phyloP scores from a whole-genome alignment of 805 yeast species.

The Grigorovia yakushimaensis region DNA sequence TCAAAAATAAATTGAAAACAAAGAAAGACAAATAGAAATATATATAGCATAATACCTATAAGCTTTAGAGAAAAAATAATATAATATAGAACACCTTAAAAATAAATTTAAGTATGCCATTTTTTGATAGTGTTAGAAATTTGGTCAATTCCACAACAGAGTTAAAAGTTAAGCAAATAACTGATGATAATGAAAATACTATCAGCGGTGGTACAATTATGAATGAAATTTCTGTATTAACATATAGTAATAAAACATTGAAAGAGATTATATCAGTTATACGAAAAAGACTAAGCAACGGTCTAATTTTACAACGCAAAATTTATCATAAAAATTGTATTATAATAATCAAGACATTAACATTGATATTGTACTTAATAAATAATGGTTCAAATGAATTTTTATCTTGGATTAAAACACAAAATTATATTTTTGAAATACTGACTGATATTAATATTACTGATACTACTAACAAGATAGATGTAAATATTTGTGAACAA shows the following conservation, averaged over 20 bases:
- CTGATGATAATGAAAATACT: conserved; percentile 35
- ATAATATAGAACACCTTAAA: too few species aligned
- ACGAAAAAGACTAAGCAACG: conserved; percentile 30
- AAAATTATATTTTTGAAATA: conserved; percentile 23
- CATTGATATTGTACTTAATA: conserved; percentile 41
- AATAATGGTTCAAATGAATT: conserved; percentile 47
- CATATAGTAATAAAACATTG: conserved; percentile 34
- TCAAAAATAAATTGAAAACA: too few species aligned
- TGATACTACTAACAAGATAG: conserved; percentile 25
- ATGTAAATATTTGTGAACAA: conserved; percentile 31
- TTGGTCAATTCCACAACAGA: conserved; percentile 30
- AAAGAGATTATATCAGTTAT: conserved; percentile 33
- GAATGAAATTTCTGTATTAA: conserved; percentile 40
- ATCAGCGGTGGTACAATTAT: conserved; percentile 40
- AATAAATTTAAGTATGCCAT: too few species aligned
- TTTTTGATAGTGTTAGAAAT: conserved; percentile 22
- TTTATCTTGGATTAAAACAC: conserved; percentile 36
- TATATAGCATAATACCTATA: background rate
- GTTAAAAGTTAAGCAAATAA: conserved; percentile 35
- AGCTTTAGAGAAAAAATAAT: background rate
- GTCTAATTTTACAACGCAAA: conserved; percentile 3
- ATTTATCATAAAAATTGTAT: conserved; percentile 29
- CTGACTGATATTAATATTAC: conserved; percentile 21
- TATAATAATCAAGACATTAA: conserved; percentile 40
- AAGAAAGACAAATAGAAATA: background rate